Percentiles rank a stretch among this genome's conserved stretches.
Conservation (phyloP, 2,329 filamentous ascomycete species). For the Venturia pyrina region DNA sequence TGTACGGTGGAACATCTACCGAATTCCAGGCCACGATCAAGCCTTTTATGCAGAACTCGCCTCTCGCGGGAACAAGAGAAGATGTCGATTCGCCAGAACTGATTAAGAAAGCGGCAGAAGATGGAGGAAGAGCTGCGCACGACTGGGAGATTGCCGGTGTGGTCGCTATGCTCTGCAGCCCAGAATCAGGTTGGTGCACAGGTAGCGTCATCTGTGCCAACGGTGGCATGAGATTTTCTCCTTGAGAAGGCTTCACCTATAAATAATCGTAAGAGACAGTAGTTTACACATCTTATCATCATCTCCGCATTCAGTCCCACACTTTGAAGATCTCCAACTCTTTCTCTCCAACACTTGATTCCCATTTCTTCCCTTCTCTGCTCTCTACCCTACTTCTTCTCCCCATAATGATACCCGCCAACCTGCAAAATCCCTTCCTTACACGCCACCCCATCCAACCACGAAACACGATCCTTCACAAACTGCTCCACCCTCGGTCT, state of each 20-base stretch:
- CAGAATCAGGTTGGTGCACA: slow-evolving; percentile 67
- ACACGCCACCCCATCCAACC: slow-evolving; percentile 27
- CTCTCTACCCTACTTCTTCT: not conserved
- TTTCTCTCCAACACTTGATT: not conserved
- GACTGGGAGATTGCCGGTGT: slow-evolving; percentile 64
- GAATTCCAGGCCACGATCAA: slow-evolving; percentile 50
- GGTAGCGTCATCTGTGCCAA: slow-evolving; percentile 74
- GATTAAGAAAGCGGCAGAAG: slow-evolving; percentile 26
- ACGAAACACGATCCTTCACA: slow-evolving; percentile 40
- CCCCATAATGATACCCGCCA: not conserved
- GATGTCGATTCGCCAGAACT: slow-evolving; percentile 53
- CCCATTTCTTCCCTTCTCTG: not conserved
- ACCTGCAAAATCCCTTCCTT: not conserved
- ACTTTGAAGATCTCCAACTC: not conserved
- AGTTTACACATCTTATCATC: not conserved
- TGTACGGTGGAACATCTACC: slow-evolving; percentile 47
- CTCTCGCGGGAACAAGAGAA: slow-evolving; percentile 50
- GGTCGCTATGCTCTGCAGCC: slow-evolving; percentile 63
- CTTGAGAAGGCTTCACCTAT: not conserved
- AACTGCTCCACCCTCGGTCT: slow-evolving; percentile 45
- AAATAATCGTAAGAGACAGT: not conserved
- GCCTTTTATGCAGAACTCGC: slow-evolving; percentile 53
- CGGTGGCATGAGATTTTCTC: slow-evolving; percentile 51
- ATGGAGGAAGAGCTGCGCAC: slow-evolving; percentile 50
- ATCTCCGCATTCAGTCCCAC: not conserved